These are phyloP conservation scores for Clavispora santaluciae DNA, from an alignment of 805 yeast species.

Conservation along the genomic window DNA sequence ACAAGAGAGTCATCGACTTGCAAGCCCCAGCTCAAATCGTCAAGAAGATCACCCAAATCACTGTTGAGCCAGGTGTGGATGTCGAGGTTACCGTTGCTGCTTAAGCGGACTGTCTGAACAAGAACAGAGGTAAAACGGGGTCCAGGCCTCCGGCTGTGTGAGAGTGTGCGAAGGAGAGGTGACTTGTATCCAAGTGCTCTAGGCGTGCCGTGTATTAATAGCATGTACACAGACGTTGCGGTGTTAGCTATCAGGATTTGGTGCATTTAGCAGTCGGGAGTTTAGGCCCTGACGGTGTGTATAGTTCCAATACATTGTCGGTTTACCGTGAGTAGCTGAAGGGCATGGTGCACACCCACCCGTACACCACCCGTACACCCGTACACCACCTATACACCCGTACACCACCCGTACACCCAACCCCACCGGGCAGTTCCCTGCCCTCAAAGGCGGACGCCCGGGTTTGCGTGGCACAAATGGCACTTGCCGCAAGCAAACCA, in stretches of 20 bases:
- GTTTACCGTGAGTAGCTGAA: neutral
- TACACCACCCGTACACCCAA: no score
- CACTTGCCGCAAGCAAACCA: no score
- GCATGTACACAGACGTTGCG: conserved; percentile 47
- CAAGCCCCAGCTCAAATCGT: conserved; percentile 93
- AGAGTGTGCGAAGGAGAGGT: conserved; percentile 1
- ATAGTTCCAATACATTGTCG: conserved; percentile 7
- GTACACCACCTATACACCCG: no score
- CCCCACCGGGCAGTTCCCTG: no score
- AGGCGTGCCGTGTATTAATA: conserved; percentile 54
- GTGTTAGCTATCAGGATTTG: conserved; percentile 58
- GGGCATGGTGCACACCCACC: no score
- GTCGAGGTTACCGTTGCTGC: conserved; percentile 90
- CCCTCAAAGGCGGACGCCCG: no score
- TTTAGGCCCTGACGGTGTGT: conserved; percentile 2
- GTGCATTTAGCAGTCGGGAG: conserved; percentile 12
- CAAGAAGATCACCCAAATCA: conserved; percentile 95
- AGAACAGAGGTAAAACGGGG: neutral
- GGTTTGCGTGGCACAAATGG: no score
- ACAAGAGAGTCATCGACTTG: conserved; percentile 98
- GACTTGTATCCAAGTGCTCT: conserved; percentile 44
- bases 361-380: no score
- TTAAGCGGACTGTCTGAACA: conserved; percentile 33
- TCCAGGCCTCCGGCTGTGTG: neutral
- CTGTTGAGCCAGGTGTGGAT: conserved; percentile 99